Percentiles rank a stretch among this genome's conserved stretches.
These are phyloP conservation scores for Hondaea fermentalgiana DNA, from an alignment of 108 stramenopile species.

Conservation along the genomic window DNA sequence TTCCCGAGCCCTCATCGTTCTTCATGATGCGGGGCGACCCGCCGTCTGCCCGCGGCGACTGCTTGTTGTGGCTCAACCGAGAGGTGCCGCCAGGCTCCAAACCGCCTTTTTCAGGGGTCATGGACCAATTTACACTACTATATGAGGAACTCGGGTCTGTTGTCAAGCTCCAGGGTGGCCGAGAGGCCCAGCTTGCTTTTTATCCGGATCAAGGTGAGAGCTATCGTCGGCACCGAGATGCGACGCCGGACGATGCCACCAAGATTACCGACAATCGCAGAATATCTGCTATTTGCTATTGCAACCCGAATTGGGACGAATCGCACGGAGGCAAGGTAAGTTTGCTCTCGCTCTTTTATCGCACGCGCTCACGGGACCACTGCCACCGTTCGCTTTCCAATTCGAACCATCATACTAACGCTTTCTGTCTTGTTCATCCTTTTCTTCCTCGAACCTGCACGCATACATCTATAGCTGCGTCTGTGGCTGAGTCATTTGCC, in stretches of 20 bases:
- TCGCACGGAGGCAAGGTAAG: constrained; percentile 3
- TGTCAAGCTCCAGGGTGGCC: neutral
- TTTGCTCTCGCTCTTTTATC: no score
- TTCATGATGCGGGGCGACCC: constrained; percentile 14
- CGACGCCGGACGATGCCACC: neutral
- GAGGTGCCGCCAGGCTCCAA: neutral
- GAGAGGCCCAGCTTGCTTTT: neutral
- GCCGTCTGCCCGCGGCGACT: neutral
- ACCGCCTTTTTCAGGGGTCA: neutral
- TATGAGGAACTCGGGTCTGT: neutral
- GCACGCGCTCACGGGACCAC: no score
- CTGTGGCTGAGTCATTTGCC: neutral
- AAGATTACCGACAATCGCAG: neutral
- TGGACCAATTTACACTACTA: neutral
- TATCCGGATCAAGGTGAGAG: neutral
- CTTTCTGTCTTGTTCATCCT: no score
- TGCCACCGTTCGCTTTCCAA: no score
- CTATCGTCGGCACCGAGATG: neutral
- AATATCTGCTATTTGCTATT: neutral
- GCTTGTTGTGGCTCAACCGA: neutral
- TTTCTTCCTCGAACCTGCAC: no score
- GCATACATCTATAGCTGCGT: neutral
- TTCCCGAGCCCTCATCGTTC: neutral
- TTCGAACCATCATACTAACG: no score
- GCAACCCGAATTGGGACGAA: neutral